These are phyloP conservation scores for Pascua sp. DNA, from an alignment of 1,284 basidiomycete genomes.

Conservation along the genomic window DNA sequence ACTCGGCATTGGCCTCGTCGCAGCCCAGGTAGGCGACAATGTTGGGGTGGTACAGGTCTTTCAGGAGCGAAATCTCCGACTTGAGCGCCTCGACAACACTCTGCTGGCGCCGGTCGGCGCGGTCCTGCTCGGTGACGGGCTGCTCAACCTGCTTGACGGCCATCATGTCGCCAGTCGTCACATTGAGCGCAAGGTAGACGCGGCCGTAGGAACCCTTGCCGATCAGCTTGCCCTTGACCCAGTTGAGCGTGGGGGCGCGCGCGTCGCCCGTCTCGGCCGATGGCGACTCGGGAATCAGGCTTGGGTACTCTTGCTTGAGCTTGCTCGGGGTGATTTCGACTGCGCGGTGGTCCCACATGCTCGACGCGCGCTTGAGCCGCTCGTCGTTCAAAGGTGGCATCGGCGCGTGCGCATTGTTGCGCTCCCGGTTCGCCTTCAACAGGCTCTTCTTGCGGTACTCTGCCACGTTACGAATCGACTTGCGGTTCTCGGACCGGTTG, in stretches of 20 bases:
- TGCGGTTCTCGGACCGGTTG: constrained; percentile 56
- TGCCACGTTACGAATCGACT: constrained; percentile 85
- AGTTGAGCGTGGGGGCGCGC: constrained; percentile 73
- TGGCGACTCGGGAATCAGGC: constrained; percentile 47
- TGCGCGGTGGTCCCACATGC: constrained; percentile 89
- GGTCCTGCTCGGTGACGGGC: constrained; percentile 81
- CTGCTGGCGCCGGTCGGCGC: constrained; percentile 77
- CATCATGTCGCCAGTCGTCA: constrained; percentile 98
- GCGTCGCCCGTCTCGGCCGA: constrained; percentile 1
- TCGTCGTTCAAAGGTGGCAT: constrained; percentile 55
- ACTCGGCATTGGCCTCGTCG: constrained; percentile 76
- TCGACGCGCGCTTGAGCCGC: constrained; percentile 71
- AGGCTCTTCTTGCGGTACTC: constrained; percentile 29
- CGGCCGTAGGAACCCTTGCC: constrained; percentile 95
- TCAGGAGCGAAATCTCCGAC: constrained; percentile 89
- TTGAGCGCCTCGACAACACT: constrained; percentile 87
- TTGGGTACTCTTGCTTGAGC: constrained; percentile 52
- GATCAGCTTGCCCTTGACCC: constrained; percentile 96
- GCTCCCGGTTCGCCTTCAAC: constrained; percentile 4
- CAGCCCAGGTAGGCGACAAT: constrained; percentile 92
- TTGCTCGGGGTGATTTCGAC: constrained; percentile 82
- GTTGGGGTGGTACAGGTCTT: constrained; percentile 93
- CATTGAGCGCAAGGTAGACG: constrained; percentile 94
- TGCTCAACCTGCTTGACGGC: constrained; percentile 97
- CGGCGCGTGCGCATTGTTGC: neutral